Conservation (phyloP, 768 basidiomycete genomes). For the Rhodotorula sphaerocarpa region DNA sequence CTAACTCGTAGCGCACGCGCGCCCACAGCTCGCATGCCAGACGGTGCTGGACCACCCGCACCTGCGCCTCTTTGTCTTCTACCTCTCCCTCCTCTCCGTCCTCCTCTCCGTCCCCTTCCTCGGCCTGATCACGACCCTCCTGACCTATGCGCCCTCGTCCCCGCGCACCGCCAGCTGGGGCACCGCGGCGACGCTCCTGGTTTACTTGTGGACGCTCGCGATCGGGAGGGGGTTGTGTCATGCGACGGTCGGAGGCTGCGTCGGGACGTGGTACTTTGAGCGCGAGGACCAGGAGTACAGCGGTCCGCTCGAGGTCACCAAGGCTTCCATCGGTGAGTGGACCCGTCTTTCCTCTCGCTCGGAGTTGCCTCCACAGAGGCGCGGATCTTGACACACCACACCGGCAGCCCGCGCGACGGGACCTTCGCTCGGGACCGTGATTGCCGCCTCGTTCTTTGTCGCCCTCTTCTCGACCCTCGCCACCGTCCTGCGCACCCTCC, state of each 20-base stretch:
- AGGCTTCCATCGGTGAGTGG: slow-evolving; percentile 10
- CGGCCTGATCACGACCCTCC: slow-evolving; percentile 66
- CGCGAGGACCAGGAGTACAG: slow-evolving; percentile 47
- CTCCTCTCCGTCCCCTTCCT: slow-evolving; percentile 69
- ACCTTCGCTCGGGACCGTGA: slow-evolving; percentile 71
- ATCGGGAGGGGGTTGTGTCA: slow-evolving; percentile 71
- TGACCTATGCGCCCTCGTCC: slow-evolving; percentile 56
- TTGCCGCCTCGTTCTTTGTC: slow-evolving; percentile 66
- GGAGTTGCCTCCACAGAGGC: too few relatives aligned
- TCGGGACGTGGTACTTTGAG: slow-evolving; percentile 86
- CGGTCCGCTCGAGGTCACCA: slow-evolving; percentile 16
- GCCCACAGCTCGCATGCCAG: slow-evolving; percentile 53
- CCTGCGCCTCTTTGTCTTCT: slow-evolving; percentile 64
- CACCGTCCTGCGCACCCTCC: slow-evolving; percentile 43
- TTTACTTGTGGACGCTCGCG: slow-evolving; percentile 69
- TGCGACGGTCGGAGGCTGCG: slow-evolving; percentile 67
- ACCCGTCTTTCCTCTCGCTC: background rate
- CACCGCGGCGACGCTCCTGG: slow-evolving; percentile 50
- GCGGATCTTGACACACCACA: too few relatives aligned
- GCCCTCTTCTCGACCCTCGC: slow-evolving; percentile 59
- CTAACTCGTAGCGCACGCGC: background rate
- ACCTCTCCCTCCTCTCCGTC: slow-evolving; percentile 59
- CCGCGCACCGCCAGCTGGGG: slow-evolving; percentile 50
- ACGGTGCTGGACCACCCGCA: slow-evolving; percentile 66
- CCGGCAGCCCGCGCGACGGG: slow-evolving; percentile 63